Conservation (phyloP, 352 stramenopile genomes). For the Phytophthora multivora region DNA sequence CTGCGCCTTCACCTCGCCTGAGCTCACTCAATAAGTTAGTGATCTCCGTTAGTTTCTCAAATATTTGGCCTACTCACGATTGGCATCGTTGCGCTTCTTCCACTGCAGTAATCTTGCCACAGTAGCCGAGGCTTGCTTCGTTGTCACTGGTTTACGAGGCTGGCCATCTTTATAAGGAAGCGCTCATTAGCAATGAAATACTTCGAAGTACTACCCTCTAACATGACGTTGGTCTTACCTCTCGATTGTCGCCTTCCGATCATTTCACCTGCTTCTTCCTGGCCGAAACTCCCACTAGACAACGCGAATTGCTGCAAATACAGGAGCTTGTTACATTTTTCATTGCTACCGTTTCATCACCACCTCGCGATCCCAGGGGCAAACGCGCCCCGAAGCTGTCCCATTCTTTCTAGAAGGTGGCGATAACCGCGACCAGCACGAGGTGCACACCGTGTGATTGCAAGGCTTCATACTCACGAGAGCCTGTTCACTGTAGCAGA, state of each 20-base stretch:
- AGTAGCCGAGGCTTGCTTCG: constrained; percentile 9
- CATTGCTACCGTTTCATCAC: constrained; percentile 41
- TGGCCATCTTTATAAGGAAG: not conserved
- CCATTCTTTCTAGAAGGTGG: constrained; percentile 34
- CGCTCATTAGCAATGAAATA: not conserved
- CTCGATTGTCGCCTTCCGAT: not conserved
- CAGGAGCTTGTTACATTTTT: constrained; percentile 16
- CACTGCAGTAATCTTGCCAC: constrained; percentile 17
- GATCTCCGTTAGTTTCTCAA: not conserved
- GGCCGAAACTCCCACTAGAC: constrained; percentile 14
- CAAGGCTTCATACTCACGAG: constrained; percentile 67
- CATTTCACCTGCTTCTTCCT: constrained; percentile 6
- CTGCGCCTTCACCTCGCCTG: constrained; percentile 25
- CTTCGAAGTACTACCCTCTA: too few relatives aligned
- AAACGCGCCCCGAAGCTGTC: constrained; percentile 29
- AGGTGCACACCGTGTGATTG: constrained; percentile 47
- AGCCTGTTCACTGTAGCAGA: constrained; percentile 51
- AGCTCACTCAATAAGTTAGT: not conserved
- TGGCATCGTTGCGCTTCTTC: constrained; percentile 25
- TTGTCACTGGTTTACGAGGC: constrained; percentile 5
- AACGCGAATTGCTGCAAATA: constrained; percentile 4
- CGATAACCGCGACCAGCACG: constrained; percentile 56
- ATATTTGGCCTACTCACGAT: constrained; percentile 3
- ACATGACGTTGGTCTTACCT: constrained; percentile 3
- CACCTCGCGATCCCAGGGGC: constrained; percentile 67